Conservation (phyloP, 2,329 filamentous ascomycete genomes). For the Colletotrichum cordylinicola region DNA sequence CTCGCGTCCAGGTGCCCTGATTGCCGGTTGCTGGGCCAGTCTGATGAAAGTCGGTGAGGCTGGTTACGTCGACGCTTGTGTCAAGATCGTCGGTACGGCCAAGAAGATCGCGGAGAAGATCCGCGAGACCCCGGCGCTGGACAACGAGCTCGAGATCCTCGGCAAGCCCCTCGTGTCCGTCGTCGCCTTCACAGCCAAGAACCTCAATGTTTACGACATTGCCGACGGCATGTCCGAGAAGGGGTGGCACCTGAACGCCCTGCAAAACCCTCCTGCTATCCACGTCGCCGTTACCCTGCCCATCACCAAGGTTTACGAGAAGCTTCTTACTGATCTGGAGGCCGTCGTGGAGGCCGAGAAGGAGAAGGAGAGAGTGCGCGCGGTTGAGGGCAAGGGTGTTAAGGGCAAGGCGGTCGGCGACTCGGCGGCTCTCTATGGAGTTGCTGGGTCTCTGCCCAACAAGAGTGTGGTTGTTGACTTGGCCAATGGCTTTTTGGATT, state of each 20-base stretch:
- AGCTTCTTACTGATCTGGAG: conserved; percentile 76
- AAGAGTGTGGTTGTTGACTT: conserved; percentile 93
- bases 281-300: conserved; percentile 94
- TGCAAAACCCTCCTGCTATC: conserved; percentile 90
- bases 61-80: conserved; percentile 87
- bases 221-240: conserved; percentile 84
- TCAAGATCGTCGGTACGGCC: conserved; percentile 84
- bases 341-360: conserved; percentile 73
- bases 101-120: conserved; percentile 84
- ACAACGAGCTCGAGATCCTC: conserved; percentile 77
- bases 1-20: conserved; percentile 89
- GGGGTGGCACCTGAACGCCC: conserved; percentile 95
- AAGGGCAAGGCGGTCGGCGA: conserved; percentile 77
- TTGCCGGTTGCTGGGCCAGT: conserved; percentile 94
- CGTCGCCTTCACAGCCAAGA: conserved; percentile 83
- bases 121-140: conserved; percentile 69
- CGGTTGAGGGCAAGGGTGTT: conserved; percentile 70
- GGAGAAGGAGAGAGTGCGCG: conserved; percentile 78
- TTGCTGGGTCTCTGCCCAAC: conserved; percentile 92
- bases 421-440: conserved; percentile 88
- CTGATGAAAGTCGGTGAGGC: conserved; percentile 87
- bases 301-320: conserved; percentile 81
- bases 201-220: conserved; percentile 92
- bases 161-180: conserved; percentile 90
- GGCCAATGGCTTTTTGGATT: conserved; percentile 89